Conservation (phyloP, 2,329 filamentous ascomycete species). For the Microdochium bolleyi region DNA sequence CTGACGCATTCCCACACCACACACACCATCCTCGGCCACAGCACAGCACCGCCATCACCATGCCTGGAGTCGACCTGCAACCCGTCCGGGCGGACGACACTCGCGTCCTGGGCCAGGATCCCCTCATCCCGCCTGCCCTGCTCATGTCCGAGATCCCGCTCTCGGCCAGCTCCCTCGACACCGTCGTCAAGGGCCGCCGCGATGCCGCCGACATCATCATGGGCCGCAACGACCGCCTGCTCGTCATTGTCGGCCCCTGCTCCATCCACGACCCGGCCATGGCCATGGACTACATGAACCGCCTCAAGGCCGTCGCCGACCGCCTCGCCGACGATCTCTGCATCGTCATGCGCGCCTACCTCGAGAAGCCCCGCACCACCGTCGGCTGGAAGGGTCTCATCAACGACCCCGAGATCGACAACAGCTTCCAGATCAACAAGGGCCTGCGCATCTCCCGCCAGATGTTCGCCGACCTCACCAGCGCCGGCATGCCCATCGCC, state of each 20-base stretch:
- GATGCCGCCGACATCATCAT: constrained; percentile 69
- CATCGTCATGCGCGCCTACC: constrained; percentile 97
- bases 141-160: constrained; percentile 81
- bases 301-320: constrained; percentile 69
- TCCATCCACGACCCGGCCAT: constrained; percentile 90
- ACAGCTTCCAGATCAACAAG: constrained; percentile 98
- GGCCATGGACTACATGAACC: constrained; percentile 80
- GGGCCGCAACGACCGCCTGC: constrained; percentile 73
- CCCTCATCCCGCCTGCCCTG: constrained; percentile 80
- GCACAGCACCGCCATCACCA: constrained; percentile 10
- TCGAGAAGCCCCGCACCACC: constrained; percentile 96
- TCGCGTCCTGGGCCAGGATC: constrained; percentile 86
- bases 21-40: constrained; percentile 1
- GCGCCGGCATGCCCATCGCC: constrained; percentile 85
- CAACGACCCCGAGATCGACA: constrained; percentile 97
- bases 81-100: constrained; percentile 26
- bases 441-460: constrained; percentile 86
- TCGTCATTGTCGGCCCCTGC: constrained; percentile 93
- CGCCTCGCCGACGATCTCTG: constrained; percentile 77
- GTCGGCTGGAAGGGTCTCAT: constrained; percentile 99
- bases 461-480: constrained; percentile 86
- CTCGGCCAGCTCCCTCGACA: constrained; percentile 52
- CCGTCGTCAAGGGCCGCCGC: constrained; percentile 63
- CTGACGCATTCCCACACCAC: not conserved
- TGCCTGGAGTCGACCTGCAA: constrained; percentile 24